These are phyloP conservation scores for Phytophthora syringae DNA, from an alignment of 352 stramenopile species.

Conservation along the genomic window DNA sequence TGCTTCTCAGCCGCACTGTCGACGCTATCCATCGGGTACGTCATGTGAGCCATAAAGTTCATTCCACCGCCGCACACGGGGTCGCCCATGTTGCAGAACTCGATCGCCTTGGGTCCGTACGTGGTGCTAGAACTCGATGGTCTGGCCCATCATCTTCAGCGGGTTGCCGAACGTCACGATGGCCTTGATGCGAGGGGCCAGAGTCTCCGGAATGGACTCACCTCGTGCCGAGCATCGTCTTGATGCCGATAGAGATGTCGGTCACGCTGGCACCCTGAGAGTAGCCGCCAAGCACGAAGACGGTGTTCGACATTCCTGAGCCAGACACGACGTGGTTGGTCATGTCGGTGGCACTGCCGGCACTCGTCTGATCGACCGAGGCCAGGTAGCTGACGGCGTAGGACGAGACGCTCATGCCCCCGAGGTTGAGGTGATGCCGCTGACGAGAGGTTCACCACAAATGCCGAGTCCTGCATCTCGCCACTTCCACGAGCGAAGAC, in stretches of 20 bases:
- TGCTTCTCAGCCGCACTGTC: slow-evolving; percentile 25
- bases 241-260: slow-evolving; percentile 39
- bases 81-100: slow-evolving; percentile 36
- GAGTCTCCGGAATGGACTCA: slow-evolving; percentile 25
- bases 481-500: background rate
- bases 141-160: slow-evolving; percentile 30
- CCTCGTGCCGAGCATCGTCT: slow-evolving; percentile 18
- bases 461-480: too few species aligned
- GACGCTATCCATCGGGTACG: slow-evolving; percentile 38
- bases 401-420: too few species aligned
- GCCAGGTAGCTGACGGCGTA: slow-evolving; percentile 41
- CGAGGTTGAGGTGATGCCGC: too few species aligned
- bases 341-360: slow-evolving; percentile 38
- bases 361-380: slow-evolving; percentile 24
- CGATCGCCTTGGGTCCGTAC: slow-evolving; percentile 32
- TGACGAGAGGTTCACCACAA: too few species aligned
- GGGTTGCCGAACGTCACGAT: slow-evolving; percentile 43
- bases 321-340: slow-evolving; percentile 37
- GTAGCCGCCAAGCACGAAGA: slow-evolving; percentile 36
- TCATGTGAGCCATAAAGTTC: slow-evolving; percentile 40
- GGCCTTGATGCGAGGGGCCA: slow-evolving; percentile 35
- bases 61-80: slow-evolving; percentile 40
- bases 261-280: slow-evolving; percentile 40
- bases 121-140: slow-evolving; percentile 29
- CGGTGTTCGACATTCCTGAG: slow-evolving; percentile 37